Conservation (phyloP, 2,329 filamentous ascomycete species). For the Zarea fungicola region DNA sequence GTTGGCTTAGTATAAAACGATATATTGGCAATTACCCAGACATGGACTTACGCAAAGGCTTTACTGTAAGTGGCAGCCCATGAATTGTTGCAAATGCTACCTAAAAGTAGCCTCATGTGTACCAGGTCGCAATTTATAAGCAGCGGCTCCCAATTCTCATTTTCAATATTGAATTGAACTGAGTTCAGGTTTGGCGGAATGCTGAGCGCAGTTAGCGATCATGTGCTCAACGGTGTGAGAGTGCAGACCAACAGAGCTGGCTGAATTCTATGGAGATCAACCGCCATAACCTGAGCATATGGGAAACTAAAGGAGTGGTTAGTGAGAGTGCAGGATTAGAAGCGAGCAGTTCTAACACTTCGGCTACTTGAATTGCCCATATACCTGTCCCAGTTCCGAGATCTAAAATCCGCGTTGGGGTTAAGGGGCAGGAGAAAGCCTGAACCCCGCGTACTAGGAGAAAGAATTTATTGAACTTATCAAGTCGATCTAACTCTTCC, state of each 20-base stretch:
- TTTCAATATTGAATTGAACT: conserved; percentile 70
- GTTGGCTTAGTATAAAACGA: neutral
- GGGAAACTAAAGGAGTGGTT: conserved; percentile 1
- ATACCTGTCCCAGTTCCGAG: conserved; percentile 85
- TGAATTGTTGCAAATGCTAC: conserved; percentile 62
- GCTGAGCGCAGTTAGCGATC: conserved; percentile 36
- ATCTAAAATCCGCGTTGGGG: conserved; percentile 43
- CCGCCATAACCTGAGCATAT: conserved; percentile 29
- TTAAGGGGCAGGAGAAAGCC: conserved; percentile 20
- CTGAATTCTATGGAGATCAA: conserved; percentile 37
- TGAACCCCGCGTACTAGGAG: conserved; percentile 53
- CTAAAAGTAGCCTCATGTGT: conserved; percentile 73
- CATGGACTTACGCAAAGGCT: conserved; percentile 55
- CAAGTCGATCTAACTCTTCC: conserved; percentile 70
- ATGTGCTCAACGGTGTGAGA: neutral
- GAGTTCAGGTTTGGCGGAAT: conserved; percentile 56
- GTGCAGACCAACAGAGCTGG: conserved; percentile 27
- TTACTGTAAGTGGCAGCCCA: conserved; percentile 73
- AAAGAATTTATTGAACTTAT: conserved; percentile 78
- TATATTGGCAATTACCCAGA: too few species aligned
- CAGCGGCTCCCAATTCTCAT: conserved; percentile 52
- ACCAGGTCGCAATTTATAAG: conserved; percentile 68
- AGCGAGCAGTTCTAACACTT: conserved; percentile 46
- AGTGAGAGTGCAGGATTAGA: too few species aligned
- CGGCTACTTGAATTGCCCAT: conserved; percentile 83